A percentile compares a stretch with the other conserved stretches of the same genome.
phyloP scores from a whole-genome alignment of 1,139 yeast genomes.

The Blastobotrys ciferrii region DNA sequence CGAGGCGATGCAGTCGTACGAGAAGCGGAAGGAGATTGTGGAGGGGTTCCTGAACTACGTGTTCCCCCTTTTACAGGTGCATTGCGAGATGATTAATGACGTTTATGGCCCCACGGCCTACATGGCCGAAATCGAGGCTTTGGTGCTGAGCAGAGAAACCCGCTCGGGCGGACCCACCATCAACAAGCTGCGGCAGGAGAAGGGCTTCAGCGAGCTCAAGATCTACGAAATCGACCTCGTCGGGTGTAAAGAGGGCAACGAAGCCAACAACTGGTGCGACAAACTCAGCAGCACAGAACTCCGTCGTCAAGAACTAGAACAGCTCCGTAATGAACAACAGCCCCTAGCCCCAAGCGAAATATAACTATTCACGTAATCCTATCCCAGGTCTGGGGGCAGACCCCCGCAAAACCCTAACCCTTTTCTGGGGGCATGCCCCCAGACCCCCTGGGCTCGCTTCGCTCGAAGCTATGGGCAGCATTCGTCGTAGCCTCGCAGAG shows the following conservation, averaged over 20 bases:
- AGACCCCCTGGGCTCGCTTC: too few species aligned
- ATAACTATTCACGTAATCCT: background rate
- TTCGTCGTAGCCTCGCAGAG: too few species aligned
- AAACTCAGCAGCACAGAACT: conserved; percentile 80
- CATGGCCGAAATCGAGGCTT: conserved; percentile 69
- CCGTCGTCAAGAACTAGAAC: conserved; percentile 37
- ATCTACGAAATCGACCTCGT: conserved; percentile 67
- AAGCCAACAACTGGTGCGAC: conserved; percentile 57
- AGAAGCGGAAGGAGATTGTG: conserved; percentile 49
- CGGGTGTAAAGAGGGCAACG: conserved; percentile 47
- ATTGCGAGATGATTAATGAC: conserved; percentile 66
- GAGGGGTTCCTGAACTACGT: conserved; percentile 48
- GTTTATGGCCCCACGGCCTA: conserved; percentile 93
- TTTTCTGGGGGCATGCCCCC: too few species aligned
- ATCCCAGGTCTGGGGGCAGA: too few species aligned
- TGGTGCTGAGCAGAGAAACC: conserved; percentile 81
- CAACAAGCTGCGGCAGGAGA: conserved; percentile 58
- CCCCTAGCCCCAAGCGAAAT: conserved; percentile 7
- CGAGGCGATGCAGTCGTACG: conserved; percentile 61
- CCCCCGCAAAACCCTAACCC: too few species aligned
- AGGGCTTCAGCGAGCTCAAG: conserved; percentile 53
- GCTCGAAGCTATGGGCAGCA: too few species aligned
- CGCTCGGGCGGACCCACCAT: conserved; percentile 69
- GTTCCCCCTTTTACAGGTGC: conserved; percentile 44
- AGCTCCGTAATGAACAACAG: background rate